Evolutionary conservation across 179 eudicot species (phyloP).

Genomic region (Monotropa hypopitys): DNA sequence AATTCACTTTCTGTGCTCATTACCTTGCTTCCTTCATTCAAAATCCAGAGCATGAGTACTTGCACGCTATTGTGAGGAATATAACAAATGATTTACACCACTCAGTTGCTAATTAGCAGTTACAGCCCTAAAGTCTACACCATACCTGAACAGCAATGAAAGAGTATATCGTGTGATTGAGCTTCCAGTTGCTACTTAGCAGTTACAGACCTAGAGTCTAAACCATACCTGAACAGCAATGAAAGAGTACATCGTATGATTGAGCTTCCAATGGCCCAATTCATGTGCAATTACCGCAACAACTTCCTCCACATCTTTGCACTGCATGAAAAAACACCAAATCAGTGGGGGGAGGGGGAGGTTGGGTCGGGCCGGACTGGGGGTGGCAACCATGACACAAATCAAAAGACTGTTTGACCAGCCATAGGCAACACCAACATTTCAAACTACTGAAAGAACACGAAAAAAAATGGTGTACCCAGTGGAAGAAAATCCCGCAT

Average conservation of each 20-base stretch:
- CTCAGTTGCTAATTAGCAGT: neutral
- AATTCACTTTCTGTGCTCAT: too few relatives aligned
- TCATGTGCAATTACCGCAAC: constrained; percentile 99
- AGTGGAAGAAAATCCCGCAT: too few relatives aligned
- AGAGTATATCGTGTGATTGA: constrained; percentile 86
- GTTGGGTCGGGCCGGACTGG: too few relatives aligned
- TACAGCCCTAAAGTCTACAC: neutral
- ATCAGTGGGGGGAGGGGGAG: neutral
- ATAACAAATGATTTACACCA: neutral
- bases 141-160: constrained; percentile 90
- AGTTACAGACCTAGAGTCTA: neutral
- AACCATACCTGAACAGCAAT: constrained; percentile 90
- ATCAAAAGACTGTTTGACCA: constrained; percentile 1
- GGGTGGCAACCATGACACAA: too few relatives aligned
- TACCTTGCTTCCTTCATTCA: too few relatives aligned
- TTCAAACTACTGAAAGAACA: neutral
- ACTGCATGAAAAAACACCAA: constrained; percentile 32
- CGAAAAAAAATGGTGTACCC: neutral
- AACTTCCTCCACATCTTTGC: constrained; percentile 80
- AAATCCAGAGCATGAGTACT: too few relatives aligned
- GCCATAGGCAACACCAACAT: neutral
- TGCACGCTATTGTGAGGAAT: neutral
- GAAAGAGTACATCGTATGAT: constrained; percentile 87
- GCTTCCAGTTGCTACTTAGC: constrained; percentile 98
- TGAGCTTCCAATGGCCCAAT: constrained; percentile 97